Base-by-base conservation (phyloP, 768 basidiomycete genomes). In the Albatrellus ellisii region DNA sequence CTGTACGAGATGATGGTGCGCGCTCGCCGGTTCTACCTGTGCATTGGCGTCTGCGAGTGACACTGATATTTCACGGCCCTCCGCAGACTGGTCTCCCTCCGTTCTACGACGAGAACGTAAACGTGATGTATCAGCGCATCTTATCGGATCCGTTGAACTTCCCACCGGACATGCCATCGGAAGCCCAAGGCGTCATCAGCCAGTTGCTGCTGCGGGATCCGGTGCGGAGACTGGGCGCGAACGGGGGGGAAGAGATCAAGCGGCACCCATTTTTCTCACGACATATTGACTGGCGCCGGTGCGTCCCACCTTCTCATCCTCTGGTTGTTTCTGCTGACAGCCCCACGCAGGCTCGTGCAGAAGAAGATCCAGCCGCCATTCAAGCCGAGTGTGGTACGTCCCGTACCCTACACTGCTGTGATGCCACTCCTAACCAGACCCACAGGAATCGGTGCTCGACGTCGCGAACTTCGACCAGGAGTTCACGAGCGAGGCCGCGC, bases 91-190 rank as follows among this genome's bases (percentile, higher is more conserved):
- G 94, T 26, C 74, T 99, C 12, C 95, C 94, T 9, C 94, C 94
- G 3, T 98, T 95, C 72, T 99, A 97, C 59, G 92, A 97, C 54
- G 94, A 99, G 60, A 95, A 98, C 59, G 92, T 94, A 32, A 92
- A 94, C 65, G 83, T 85, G 32, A 95, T 92, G 91, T 92, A 94
- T 58, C 85, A 91, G 59, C 81, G 92, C 45, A 98, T 98, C 56
- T 72, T 98, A 20, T 73, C 79, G 20, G 94, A 99, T 54, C 94
- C 92, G 1, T 75, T 99, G 27, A 70, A 83, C 27, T 98, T 99
- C 72, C 85, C 87, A 6, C 66, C 78, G 9, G 92, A 97, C 52
- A 83, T 98, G 65, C 69, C 81, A 1, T 62, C 75, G 1, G 94
- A 99, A 56, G 94, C 95, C 1, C 71, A 79, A 52, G 84, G 84